Evolutionary conservation across 306 rosid genomes (phyloP).

Genomic region (Quercus cerris): DNA sequence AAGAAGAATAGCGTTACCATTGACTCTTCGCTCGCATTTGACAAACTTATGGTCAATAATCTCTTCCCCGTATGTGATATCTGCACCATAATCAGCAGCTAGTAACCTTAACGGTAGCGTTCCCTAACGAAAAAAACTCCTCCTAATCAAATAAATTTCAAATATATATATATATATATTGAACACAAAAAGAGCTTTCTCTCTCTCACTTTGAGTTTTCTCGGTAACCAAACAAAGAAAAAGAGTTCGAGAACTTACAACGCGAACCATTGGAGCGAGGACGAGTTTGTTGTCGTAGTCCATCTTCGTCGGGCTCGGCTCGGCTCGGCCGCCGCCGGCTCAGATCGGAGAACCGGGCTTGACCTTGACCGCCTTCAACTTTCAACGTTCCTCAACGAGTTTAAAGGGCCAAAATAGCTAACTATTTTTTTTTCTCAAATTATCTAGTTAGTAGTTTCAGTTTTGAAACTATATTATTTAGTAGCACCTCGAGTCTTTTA

Average conservation of each 20-base stretch:
- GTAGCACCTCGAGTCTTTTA: no score
- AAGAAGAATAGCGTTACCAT: conserved; percentile 48
- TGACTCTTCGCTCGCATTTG: conserved; percentile 80
- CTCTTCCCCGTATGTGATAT: conserved; percentile 80
- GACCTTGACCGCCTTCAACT: conserved; percentile 11
- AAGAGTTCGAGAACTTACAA: conserved; percentile 49
- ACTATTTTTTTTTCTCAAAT: no score
- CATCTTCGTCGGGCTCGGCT: conserved; percentile 35
- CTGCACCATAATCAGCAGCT: conserved; percentile 86
- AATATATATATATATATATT: neutral
- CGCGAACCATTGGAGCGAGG: conserved; percentile 99
- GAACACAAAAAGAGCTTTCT: neutral
- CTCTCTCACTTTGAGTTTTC: neutral
- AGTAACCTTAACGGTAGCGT: conserved; percentile 80
- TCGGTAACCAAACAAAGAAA: neutral
- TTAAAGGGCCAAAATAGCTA: no score
- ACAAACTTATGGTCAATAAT: conserved; percentile 74
- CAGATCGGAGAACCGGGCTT: neutral
- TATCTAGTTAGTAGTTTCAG: no score
- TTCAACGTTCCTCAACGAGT: neutral
- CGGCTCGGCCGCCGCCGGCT: neutral
- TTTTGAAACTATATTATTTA: no score
- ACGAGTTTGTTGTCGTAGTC: conserved; percentile 71
- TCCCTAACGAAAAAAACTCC: conserved; percentile 44
- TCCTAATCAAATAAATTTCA: neutral